phyloP scores from a whole-genome alignment of 2,329 filamentous ascomycete species.

The Diaporthe sp. region DNA sequence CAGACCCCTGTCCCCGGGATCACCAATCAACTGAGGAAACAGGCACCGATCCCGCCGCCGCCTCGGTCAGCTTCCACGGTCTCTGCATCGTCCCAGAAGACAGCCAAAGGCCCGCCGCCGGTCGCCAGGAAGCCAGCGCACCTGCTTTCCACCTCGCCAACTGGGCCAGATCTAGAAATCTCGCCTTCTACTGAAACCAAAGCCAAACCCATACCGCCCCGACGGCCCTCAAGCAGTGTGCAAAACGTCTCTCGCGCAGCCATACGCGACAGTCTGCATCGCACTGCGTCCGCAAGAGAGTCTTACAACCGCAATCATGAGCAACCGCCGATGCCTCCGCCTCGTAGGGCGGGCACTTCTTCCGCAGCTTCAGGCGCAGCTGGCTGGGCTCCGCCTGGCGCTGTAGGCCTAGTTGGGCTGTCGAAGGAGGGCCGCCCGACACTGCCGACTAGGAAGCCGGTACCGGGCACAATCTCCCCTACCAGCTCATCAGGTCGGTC shows the following conservation, averaged over 20 bases:
- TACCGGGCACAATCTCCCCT: slow-evolving; percentile 18
- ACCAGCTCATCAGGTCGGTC: slow-evolving; percentile 26
- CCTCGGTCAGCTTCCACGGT: slow-evolving; percentile 54
- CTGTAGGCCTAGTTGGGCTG: slow-evolving; percentile 38
- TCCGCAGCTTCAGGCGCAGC: slow-evolving; percentile 12
- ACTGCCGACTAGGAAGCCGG: slow-evolving; percentile 41
- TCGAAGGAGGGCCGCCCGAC: slow-evolving; percentile 44
- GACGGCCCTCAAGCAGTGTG: slow-evolving; percentile 45
- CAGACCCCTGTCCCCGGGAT: slow-evolving; percentile 40
- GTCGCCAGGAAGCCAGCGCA: slow-evolving; percentile 76
- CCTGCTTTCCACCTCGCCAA: slow-evolving; percentile 54
- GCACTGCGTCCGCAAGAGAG: slow-evolving; percentile 39
- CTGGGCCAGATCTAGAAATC: slow-evolving; percentile 44
- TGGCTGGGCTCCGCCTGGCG: slow-evolving; percentile 40
- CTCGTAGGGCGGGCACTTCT: slow-evolving; percentile 39
- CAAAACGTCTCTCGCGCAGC: slow-evolving; percentile 26
- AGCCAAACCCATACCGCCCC: slow-evolving; percentile 46
- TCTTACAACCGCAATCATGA: slow-evolving; percentile 11
- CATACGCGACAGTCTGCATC: slow-evolving; percentile 35
- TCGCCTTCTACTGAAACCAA: slow-evolving; percentile 42
- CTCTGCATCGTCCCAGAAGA: slow-evolving; percentile 54
- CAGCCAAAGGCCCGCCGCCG: slow-evolving; percentile 60
- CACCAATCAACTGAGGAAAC: slow-evolving; percentile 45
- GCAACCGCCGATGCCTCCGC: slow-evolving; percentile 41
- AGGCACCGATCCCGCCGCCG: slow-evolving; percentile 46